Conservation (phyloP, 345 rosid species). For the Brassica juncea region DNA sequence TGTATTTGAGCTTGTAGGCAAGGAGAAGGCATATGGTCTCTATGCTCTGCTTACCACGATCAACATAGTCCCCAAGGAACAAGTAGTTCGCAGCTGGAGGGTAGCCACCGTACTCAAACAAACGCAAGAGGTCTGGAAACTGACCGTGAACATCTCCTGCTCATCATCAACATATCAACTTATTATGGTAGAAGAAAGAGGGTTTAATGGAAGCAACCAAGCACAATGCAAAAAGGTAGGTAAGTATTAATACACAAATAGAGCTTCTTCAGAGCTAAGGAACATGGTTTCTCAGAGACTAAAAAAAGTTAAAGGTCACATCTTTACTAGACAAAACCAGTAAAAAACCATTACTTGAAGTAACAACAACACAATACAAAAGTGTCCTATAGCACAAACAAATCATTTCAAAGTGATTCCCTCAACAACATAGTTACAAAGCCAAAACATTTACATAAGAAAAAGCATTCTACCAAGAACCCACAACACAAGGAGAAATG, state of each 20-base stretch:
- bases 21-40: constrained; percentile 59
- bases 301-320: constrained; percentile 1
- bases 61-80: constrained; percentile 21
- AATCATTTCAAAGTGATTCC: background rate
- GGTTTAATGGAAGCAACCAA: background rate
- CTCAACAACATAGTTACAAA: background rate
- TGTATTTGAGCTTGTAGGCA: constrained; percentile 24
- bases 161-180: background rate
- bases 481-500: background rate
- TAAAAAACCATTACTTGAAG: constrained; percentile 44
- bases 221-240: background rate
- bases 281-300: background rate
- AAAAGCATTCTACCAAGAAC: background rate
- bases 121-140: constrained; percentile 25
- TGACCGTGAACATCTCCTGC: constrained; percentile 28
- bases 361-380: background rate
- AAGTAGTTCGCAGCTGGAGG: constrained; percentile 22
- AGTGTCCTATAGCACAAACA: too few relatives aligned
- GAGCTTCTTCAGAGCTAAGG: background rate
- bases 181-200: background rate
- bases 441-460: background rate
- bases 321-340: background rate
- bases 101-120: constrained; percentile 20
- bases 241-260: background rate
- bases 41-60: constrained; percentile 37